Percentiles rank a stretch among this genome's conserved stretches.
Conservation (phyloP, 2,329 filamentous ascomycete species). For the Fusarium avenaceum region DNA sequence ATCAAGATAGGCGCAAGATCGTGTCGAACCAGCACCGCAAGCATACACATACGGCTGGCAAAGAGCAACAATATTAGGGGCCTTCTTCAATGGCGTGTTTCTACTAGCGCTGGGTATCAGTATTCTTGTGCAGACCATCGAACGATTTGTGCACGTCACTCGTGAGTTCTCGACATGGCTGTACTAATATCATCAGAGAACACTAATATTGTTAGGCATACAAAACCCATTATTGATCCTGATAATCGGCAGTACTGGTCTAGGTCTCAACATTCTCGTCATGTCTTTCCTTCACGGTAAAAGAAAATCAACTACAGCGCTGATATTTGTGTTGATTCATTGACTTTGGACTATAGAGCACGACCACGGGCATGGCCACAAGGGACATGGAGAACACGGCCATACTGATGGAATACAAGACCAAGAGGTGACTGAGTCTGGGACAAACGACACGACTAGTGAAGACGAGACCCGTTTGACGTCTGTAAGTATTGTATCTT, state of each 20-base stretch:
- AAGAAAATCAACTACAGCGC: constrained; percentile 12
- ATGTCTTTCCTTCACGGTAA: constrained; percentile 74
- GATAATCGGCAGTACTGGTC: constrained; percentile 76
- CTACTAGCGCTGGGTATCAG: constrained; percentile 78
- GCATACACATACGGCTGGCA: constrained; percentile 78
- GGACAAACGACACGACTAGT: constrained; percentile 18
- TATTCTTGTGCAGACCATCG: constrained; percentile 79
- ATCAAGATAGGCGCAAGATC: constrained; percentile 66
- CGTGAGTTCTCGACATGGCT: constrained; percentile 54
- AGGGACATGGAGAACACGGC: constrained; percentile 35
- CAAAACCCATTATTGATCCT: constrained; percentile 75
- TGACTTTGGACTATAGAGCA: constrained; percentile 43
- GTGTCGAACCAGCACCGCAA: constrained; percentile 65
- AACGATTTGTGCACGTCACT: constrained; percentile 73
- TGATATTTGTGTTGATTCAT: not conserved
- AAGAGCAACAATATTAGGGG: constrained; percentile 77
- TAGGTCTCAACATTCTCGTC: constrained; percentile 76
- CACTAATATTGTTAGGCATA: constrained; percentile 61
- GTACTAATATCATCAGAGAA: constrained; percentile 12
- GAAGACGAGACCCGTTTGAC: constrained; percentile 30
- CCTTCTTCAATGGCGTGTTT: constrained; percentile 86
- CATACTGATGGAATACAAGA: constrained; percentile 14
- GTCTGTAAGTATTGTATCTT: constrained; percentile 33
- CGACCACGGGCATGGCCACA: constrained; percentile 58
- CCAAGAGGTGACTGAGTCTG: constrained; percentile 19